These are phyloP conservation scores for Marasmius fiardii DNA, from an alignment of 1,284 basidiomycete species.

Conservation along the genomic window DNA sequence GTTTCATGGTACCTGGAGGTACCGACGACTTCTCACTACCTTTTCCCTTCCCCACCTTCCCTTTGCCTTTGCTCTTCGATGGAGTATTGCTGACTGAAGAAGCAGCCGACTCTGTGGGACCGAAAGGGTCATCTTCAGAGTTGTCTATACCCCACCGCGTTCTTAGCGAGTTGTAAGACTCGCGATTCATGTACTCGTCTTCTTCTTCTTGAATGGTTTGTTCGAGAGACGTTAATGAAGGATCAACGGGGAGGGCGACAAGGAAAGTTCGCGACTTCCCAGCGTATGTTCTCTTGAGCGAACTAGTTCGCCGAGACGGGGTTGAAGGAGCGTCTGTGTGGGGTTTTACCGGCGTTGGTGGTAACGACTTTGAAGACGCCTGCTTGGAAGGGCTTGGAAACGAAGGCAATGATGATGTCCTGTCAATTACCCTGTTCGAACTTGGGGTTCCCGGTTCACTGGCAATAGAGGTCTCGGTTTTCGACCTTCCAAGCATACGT, in stretches of 20 bases:
- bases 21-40: conserved; percentile 21
- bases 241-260: conserved; percentile 45
- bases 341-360: conserved; percentile 17
- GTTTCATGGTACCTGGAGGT: conserved; percentile 62
- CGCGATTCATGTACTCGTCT: conserved; percentile 55
- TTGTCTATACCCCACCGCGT: conserved; percentile 72
- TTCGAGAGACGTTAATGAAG: conserved; percentile 17
- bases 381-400: conserved; percentile 17
- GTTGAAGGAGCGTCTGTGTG: conserved; percentile 6
- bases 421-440: conserved; percentile 20
- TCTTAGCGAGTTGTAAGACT: conserved; percentile 68
- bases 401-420: conserved; percentile 37
- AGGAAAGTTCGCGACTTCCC: conserved; percentile 75
- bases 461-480: conserved; percentile 55
- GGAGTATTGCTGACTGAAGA: conserved; percentile 22
- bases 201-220: conserved; percentile 32
- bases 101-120: conserved; percentile 26
- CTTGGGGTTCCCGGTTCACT: conserved; percentile 19
- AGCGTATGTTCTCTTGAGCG: conserved; percentile 59
- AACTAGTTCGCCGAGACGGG: conserved; percentile 11
- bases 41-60: conserved; percentile 14
- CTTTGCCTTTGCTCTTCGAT: conserved; percentile 29
- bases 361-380: neutral
- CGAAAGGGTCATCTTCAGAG: conserved; percentile 61
- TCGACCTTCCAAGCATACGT: conserved; percentile 46